Percentiles rank a stretch among this genome's conserved stretches.
Evolutionary conservation across 2,329 filamentous ascomycete species (phyloP).

Genomic region (Paraconiothyrium sp.): DNA sequence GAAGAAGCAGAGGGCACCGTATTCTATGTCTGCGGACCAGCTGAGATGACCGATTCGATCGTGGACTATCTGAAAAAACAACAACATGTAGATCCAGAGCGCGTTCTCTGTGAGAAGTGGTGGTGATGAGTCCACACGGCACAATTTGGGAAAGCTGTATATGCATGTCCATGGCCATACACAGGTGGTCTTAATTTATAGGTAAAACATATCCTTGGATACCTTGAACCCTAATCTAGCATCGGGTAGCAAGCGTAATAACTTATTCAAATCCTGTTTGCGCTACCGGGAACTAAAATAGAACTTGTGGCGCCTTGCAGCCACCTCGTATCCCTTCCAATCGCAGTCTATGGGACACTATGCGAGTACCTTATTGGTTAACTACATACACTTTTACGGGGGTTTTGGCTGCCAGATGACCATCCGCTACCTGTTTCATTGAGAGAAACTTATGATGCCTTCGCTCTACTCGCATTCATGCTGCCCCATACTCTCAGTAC

Average conservation of each 20-base stretch:
- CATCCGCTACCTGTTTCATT: not conserved
- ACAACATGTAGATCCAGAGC: slow-evolving; percentile 49
- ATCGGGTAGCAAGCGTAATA: not conserved
- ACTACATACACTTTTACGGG: not conserved
- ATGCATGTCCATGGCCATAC: not conserved
- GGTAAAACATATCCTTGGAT: not conserved
- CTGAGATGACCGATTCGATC: slow-evolving; percentile 58
- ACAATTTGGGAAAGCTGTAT: not conserved
- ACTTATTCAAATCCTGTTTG: not conserved
- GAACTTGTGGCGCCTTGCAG: not conserved
- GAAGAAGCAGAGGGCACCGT: slow-evolving; percentile 50
- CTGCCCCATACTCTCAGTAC: not conserved
- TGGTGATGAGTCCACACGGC: slow-evolving; percentile 48
- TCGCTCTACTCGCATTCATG: slow-evolving; percentile 17
- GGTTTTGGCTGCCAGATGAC: slow-evolving; percentile 15
- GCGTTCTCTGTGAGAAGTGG: slow-evolving; percentile 62
- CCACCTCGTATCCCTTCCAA: slow-evolving; percentile 1
- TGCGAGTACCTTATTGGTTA: slow-evolving; percentile 7
- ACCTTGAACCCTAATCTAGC: slow-evolving; percentile 7
- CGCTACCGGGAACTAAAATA: not conserved
- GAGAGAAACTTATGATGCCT: not conserved
- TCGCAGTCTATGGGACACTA: not conserved
- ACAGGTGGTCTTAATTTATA: slow-evolving; percentile 4
- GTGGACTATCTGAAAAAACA: slow-evolving; percentile 52
- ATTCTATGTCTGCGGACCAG: slow-evolving; percentile 60